These are phyloP conservation scores for Phytophthora sansomeana DNA, from an alignment of 352 stramenopile genomes.

Conservation along the genomic window DNA sequence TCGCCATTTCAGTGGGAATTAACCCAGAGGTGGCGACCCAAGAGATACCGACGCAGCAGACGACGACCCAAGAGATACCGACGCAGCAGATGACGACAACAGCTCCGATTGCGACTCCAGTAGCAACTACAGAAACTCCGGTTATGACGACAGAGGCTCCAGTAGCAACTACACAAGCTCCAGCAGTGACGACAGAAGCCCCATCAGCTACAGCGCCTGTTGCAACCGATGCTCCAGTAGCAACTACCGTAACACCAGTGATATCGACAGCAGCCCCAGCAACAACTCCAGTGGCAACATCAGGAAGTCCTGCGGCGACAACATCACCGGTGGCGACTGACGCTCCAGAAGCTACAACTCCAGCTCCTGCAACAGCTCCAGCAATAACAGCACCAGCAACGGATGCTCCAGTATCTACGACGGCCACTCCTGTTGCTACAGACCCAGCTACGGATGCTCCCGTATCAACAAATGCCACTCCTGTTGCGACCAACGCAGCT, in stretches of 20 bases:
- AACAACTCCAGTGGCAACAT: neutral
- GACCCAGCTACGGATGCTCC: no score
- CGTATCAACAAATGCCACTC: no score
- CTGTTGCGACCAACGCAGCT: no score
- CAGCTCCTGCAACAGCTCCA: no score
- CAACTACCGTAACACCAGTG: neutral
- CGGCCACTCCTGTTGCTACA: no score
- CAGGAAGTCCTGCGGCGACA: no score
- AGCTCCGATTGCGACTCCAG: neutral
- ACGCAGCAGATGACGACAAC: neutral
- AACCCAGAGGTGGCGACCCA: neutral
- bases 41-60: neutral
- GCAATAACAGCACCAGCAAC: no score
- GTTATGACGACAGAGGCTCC: neutral
- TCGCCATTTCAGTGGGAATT: slow-evolving; percentile 12
- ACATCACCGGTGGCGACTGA: no score
- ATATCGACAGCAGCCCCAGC: no score
- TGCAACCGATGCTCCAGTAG: neutral
- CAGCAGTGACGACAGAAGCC: slow-evolving; percentile 1
- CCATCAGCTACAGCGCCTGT: no score
- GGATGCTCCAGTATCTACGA: no score
- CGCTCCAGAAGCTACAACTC: no score
- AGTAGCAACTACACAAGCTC: neutral
- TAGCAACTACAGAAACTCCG: neutral
- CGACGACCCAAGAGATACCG: neutral